Evolutionary conservation across 257 asterid genomes (phyloP).

Genomic region (Solanum pinnatisectum): DNA sequence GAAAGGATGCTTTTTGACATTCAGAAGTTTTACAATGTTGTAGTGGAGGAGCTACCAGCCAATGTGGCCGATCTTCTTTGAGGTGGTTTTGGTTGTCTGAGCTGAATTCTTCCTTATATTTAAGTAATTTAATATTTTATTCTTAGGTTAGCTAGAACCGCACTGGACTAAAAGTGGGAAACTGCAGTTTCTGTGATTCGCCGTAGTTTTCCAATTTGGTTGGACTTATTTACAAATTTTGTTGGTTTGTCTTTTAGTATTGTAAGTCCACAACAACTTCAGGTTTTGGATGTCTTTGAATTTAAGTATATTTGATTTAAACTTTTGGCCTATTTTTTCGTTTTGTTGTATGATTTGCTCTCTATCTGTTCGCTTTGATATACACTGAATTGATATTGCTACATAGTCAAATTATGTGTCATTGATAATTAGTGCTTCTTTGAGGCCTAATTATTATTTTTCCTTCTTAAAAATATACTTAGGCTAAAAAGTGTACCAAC

Average conservation of each 20-base stretch:
- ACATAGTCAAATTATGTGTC: no score
- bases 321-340: neutral
- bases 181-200: neutral
- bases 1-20: constrained; percentile 69
- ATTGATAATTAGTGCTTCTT: no score
- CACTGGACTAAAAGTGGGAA: neutral
- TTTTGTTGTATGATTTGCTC: neutral
- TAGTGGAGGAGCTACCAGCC: constrained; percentile 74
- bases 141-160: neutral
- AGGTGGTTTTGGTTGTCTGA: neutral
- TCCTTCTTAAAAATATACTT: no score
- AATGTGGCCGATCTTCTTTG: constrained; percentile 63
- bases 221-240: neutral
- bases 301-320: neutral
- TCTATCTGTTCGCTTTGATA: neutral
- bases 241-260: neutral
- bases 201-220: neutral
- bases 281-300: neutral
- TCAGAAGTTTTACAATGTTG: constrained; percentile 65
- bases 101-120: neutral
- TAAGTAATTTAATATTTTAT: neutral
- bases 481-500: no score
- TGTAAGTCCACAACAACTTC: neutral
- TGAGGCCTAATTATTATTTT: no score
- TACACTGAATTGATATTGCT: no score